These are phyloP conservation scores for Leucogyrophana mollusca DNA, from an alignment of 768 basidiomycete species.

Conservation along the genomic window DNA sequence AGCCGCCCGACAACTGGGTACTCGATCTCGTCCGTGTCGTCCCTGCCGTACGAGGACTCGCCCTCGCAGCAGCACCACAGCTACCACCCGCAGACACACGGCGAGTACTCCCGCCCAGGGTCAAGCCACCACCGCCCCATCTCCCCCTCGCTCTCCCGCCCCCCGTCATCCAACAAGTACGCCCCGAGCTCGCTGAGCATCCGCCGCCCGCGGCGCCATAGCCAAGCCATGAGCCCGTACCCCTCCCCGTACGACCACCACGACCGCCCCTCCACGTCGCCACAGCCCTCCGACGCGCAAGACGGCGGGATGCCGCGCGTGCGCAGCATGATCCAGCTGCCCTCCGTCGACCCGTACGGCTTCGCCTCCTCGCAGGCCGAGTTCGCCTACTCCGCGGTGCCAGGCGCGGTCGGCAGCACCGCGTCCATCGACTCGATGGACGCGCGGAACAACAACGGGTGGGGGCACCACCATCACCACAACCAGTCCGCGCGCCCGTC, in stretches of 20 bases:
- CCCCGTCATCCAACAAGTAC: conserved; percentile 61
- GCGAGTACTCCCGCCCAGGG: conserved; percentile 69
- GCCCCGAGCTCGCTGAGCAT: conserved; percentile 59
- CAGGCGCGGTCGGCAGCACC: conserved; percentile 42
- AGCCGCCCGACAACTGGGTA: conserved; percentile 85
- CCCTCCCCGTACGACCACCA: conserved; percentile 77
- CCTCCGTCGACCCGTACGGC: conserved; percentile 65
- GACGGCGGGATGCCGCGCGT: conserved; percentile 60
- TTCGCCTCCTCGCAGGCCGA: conserved; percentile 70
- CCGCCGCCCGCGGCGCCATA: conserved; percentile 73
- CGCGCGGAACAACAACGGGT: conserved; percentile 34
- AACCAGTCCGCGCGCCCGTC: conserved; percentile 64
- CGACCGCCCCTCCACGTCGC: conserved; percentile 70
- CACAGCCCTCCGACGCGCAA: conserved; percentile 58
- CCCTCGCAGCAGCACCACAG: conserved; percentile 23
- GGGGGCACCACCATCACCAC: conserved; percentile 36
- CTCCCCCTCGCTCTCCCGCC: conserved; percentile 67
- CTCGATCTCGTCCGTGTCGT: conserved; percentile 81
- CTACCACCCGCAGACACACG: conserved; percentile 36
- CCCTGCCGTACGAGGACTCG: conserved; percentile 66
- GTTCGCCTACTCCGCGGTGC: conserved; percentile 76
- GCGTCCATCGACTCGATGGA: conserved; percentile 38
- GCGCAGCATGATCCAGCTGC: conserved; percentile 81
- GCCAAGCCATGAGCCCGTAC: conserved; percentile 86
- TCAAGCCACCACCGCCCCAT: conserved; percentile 67